Evolutionary conservation across 2,329 filamentous ascomycete species (phyloP).

Genomic region (Apiospora pterosperma): DNA sequence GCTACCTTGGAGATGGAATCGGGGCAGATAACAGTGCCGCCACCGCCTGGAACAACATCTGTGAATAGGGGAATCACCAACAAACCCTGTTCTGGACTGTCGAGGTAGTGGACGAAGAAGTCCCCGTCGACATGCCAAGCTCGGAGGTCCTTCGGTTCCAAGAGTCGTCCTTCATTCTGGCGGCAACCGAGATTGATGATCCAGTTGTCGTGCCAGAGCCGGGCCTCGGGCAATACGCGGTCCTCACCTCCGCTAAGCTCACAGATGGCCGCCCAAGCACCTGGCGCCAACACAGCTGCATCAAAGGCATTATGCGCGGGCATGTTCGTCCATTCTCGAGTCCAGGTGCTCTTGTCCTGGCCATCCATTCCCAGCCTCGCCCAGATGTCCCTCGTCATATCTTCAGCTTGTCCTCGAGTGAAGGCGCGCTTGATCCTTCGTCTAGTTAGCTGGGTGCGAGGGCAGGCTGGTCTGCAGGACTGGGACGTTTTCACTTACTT

Average conservation of each 20-base stretch:
- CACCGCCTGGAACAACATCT: not conserved
- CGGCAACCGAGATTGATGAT: constrained; percentile 53
- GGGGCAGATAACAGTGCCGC: not conserved
- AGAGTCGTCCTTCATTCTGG: constrained; percentile 36
- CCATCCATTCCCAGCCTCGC: constrained; percentile 44
- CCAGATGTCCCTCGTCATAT: no score
- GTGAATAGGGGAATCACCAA: constrained; percentile 44
- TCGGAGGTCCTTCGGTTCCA: constrained; percentile 33
- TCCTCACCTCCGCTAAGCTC: constrained; percentile 48
- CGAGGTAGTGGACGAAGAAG: constrained; percentile 54
- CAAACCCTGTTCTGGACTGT: constrained; percentile 51
- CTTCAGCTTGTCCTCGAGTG: no score
- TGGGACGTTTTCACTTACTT: no score
- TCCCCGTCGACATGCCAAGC: constrained; percentile 57
- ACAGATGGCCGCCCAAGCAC: constrained; percentile 51
- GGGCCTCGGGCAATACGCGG: constrained; percentile 30
- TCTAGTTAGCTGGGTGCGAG: no score
- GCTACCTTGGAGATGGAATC: not conserved
- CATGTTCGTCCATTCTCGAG: constrained; percentile 49
- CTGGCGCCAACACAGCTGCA: constrained; percentile 44
- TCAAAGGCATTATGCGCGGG: constrained; percentile 39
- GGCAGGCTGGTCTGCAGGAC: no score
- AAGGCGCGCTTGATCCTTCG: no score
- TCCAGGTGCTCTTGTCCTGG: constrained; percentile 50
- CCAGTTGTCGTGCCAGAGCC: constrained; percentile 48